Conservation (phyloP, 2,329 filamentous ascomycete species). For the Pseudocercospora crystallina region DNA sequence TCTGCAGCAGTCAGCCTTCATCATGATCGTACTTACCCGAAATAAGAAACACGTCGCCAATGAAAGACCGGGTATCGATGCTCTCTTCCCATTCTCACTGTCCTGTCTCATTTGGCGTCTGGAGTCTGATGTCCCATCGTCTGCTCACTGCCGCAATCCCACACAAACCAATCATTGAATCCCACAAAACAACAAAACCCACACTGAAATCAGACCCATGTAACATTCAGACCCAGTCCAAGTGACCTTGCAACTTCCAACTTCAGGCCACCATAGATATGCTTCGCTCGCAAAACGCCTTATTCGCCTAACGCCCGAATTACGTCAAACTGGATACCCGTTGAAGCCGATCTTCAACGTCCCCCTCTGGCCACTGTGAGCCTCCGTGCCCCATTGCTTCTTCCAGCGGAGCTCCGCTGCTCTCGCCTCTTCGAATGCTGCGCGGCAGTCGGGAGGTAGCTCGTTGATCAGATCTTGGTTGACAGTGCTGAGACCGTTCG, state of each 20-base stretch:
- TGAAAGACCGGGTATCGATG: too few species aligned
- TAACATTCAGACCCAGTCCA: constrained; percentile 2
- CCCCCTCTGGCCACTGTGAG: constrained; percentile 50
- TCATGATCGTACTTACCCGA: too few species aligned
- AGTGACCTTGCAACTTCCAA: background rate
- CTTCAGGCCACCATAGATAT: background rate
- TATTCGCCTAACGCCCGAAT: constrained; percentile 38
- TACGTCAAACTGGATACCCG: constrained; percentile 49
- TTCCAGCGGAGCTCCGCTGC: constrained; percentile 71
- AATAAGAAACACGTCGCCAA: too few species aligned
- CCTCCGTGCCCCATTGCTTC: constrained; percentile 70
- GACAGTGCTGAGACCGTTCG: constrained; percentile 62
- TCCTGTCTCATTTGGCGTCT: too few species aligned
- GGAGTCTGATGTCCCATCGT: constrained; percentile 10
- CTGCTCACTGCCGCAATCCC: constrained; percentile 3
- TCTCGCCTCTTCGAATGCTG: constrained; percentile 68
- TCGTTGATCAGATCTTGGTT: constrained; percentile 65
- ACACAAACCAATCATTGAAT: constrained; percentile 1
- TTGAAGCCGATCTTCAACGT: constrained; percentile 50
- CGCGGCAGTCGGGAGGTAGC: constrained; percentile 68
- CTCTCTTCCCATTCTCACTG: too few species aligned
- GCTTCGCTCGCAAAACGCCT: constrained; percentile 24
- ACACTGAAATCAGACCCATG: background rate
- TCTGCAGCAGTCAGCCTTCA: too few species aligned
- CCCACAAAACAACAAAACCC: background rate